Evolutionary conservation across 306 rosid species (phyloP), one percentile per base, ranked within the genome.

Genomic region (Bauhinia variegata): DNA sequence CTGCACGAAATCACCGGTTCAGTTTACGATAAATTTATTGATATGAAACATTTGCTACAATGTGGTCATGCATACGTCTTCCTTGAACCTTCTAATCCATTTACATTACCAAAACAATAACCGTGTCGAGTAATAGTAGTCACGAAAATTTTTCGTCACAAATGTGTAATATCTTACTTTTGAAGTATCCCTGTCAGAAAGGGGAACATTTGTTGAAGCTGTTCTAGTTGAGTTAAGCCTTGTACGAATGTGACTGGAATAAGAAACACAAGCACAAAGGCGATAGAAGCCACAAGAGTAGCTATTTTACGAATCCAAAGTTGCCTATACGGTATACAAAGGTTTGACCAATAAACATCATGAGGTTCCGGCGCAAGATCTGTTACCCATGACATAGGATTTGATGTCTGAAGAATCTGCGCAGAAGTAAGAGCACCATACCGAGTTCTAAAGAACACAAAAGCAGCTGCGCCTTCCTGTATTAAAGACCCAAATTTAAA

Each of bases 381-480:
- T 58, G 97, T 88, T 67, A 87, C 97, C 97, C 96, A 93, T 70
- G 62, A 62, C 99, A 93, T 88, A 48, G 99, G 99, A 88, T 93
- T 88, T 78, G 97, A 58, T 33, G 97, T 80, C 73, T 90, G 99
- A 83, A 93, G 96, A 86, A 75, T 77, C 74, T 60, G 76, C 17
- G 96, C 77, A 75, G 86, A 85, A 65, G 83, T 67, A 66, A 68
- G 65, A 44, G 99, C 95, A 71, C 87, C 95, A 74, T 85, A 85
- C 38, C 99, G 92, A 75, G 79, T 90, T 84, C 85, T 93, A 86
- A 93, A 93, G 82, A 90, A 93, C 64, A 93, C 97, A 44, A 93
- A 90, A 58, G 99, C 97, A 56, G 99, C 84, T 41, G 95, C 88
- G 31, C 92, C 85, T 63, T 86, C 97, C 99, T 93, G 85, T 68